Percentiles rank a stretch among this genome's conserved stretches.
Evolutionary conservation across 1,284 basidiomycete genomes (phyloP).

Genomic region (Gymnopus androsaceus): DNA sequence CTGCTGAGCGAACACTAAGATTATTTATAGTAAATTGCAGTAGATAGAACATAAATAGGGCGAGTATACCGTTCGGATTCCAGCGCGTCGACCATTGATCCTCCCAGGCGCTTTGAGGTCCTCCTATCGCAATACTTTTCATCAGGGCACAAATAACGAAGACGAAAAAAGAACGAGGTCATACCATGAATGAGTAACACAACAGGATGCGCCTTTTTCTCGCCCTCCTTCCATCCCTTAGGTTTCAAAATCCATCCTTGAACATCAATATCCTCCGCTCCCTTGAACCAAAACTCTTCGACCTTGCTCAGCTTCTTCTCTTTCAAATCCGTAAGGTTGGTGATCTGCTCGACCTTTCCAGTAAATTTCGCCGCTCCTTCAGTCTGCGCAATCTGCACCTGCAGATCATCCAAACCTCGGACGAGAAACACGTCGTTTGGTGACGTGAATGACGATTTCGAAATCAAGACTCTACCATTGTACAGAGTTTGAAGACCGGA

Average conservation of each 20-base stretch:
- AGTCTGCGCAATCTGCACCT: slow-evolving; percentile 38
- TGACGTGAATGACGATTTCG: slow-evolving; percentile 65
- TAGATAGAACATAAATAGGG: background rate
- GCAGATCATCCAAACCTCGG: slow-evolving; percentile 43
- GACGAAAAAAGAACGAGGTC: slow-evolving; percentile 8
- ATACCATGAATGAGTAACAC: slow-evolving; percentile 73
- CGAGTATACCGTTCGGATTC: slow-evolving; percentile 74
- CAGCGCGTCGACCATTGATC: slow-evolving; percentile 85
- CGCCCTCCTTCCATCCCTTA: slow-evolving; percentile 64
- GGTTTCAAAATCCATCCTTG: slow-evolving; percentile 87
- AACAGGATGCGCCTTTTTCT: slow-evolving; percentile 75
- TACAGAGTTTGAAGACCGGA: slow-evolving; percentile 62
- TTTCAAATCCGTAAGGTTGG: slow-evolving; percentile 61
- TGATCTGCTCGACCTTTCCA: slow-evolving; percentile 52
- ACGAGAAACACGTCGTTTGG: slow-evolving; percentile 78
- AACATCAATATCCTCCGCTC: slow-evolving; percentile 68
- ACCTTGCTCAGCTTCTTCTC: slow-evolving; percentile 59
- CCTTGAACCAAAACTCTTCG: slow-evolving; percentile 86
- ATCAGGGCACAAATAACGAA: background rate
- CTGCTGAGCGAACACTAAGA: slow-evolving; percentile 74
- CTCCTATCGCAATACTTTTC: no score
- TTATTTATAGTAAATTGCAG: background rate
- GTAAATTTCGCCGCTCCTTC: slow-evolving; percentile 29
- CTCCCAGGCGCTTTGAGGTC: slow-evolving; percentile 80
- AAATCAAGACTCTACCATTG: slow-evolving; percentile 65